A percentile compares a stretch with the other conserved stretches of the same genome.
Evolutionary conservation across 176 grass and related monocot genomes (phyloP).

Genomic region (Melocanna baccifera): DNA sequence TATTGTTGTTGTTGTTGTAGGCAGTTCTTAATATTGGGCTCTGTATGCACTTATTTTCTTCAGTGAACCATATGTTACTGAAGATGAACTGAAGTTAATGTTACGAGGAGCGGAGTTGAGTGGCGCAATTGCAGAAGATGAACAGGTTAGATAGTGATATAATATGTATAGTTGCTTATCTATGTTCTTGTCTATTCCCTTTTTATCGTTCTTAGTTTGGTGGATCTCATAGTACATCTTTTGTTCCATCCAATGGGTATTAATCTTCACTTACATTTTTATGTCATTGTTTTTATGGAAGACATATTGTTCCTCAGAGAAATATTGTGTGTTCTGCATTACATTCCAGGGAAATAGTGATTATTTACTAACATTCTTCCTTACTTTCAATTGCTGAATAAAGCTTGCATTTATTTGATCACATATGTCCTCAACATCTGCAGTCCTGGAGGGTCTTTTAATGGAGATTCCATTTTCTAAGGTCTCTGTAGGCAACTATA

Average conservation of each 20-base stretch:
- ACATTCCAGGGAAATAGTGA: neutral
- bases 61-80: conserved; percentile 98
- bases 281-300: neutral
- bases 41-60: conserved; percentile 31
- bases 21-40: conserved; percentile 10
- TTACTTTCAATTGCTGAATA: conserved; percentile 7
- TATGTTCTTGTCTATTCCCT: neutral
- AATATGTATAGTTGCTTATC: neutral
- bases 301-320: neutral
- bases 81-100: conserved; percentile 98
- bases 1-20: too few relatives aligned
- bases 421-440: neutral
- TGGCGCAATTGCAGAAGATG: conserved; percentile 96
- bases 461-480: neutral
- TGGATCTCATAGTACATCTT: neutral
- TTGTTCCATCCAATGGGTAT: neutral
- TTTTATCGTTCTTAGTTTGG: neutral
- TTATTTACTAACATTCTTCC: neutral
- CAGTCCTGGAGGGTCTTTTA: neutral
- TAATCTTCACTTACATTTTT: neutral
- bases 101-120: conserved; percentile 90
- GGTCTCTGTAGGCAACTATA: neutral
- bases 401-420: neutral
- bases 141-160: conserved; percentile 69
- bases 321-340: neutral